A percentile compares a stretch with the other conserved stretches of the same genome.
These are phyloP conservation scores for Chloridella minuta DNA, from an alignment of 352 stramenopile species.

Conservation along the genomic window DNA sequence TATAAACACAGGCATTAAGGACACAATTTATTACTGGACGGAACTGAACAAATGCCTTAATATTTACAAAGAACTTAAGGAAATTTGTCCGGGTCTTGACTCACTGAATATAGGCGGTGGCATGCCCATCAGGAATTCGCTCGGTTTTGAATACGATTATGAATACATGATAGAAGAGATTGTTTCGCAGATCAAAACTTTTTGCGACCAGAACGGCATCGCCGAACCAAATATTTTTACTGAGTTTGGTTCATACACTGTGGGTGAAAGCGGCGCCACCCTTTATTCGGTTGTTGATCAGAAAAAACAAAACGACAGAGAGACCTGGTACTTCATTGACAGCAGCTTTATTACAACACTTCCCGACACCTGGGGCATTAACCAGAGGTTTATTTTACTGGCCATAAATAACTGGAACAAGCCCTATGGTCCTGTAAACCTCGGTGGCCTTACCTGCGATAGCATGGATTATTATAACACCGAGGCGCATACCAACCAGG, in stretches of 20 bases:
- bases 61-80: neutral
- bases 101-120: neutral
- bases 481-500: neutral
- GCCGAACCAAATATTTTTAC: neutral
- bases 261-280: neutral
- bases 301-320: neutral
- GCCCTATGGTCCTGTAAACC: neutral
- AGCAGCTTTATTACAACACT: neutral
- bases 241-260: neutral
- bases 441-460: neutral
- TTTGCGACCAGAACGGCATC: neutral
- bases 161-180: neutral
- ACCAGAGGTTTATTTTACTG: neutral
- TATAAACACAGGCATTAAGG: neutral
- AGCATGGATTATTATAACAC: slow-evolving; percentile 1
- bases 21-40: neutral
- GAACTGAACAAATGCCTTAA: neutral
- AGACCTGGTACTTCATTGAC: neutral
- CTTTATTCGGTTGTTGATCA: neutral
- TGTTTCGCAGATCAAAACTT: neutral
- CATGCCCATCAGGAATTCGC: neutral
- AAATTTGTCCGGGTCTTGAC: neutral
- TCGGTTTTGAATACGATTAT: neutral
- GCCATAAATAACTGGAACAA: neutral
- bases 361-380: neutral